Evolutionary conservation across 2,329 filamentous ascomycete species (phyloP), one percentile per base, ranked within the genome.

Genomic region (Penicillium sp.): DNA sequence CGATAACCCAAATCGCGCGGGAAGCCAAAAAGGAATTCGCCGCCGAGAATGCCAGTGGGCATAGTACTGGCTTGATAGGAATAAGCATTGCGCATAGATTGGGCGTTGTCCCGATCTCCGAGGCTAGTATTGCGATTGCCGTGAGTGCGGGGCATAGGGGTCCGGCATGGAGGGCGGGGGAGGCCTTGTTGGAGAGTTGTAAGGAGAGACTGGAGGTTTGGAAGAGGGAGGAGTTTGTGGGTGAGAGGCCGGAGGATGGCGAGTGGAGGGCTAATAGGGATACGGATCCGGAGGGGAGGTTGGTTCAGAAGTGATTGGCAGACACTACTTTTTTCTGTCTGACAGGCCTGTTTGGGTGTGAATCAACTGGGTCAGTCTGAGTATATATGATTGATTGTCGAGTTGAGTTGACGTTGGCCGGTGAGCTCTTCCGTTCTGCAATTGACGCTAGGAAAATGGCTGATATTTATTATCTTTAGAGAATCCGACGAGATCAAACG

Each of bases 171-270:
- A 77, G 78, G 64, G 93, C 89, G 0, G 93, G 90, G 0, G 93
- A 97, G 76, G 90, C 95, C 74, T 89, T 91, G 33, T 76, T 97
- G 58, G 93, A 97, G 76, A 78, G 84, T 69, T 91, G 90, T 68
- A 99, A 97, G 77, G 83, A 83, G 55, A 85, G 81, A 62, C 90
- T 90, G n/a, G 94, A 99, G 77, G 87, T 99, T 43, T 97, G 93
- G 93, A 97, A 97, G 76, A 79, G 85, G 62, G 93, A 97, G 76
- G 88, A 91, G 70, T 97, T 97, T 78, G 84, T 82, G 47, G 87
- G 83, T 1, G 87, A 85, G 21, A 42, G 64, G 20, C 87, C 88
- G 61, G 89, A 86, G 16, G 80, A 66, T n/a, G 72, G 82, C 6
- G 82, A 94, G 46, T 97, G 92, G 92, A 86, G 91, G 74, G 90